These are phyloP conservation scores for Leishmania braziliensis DNA, from an alignment of 208 protist genomes.

Conservation along the genomic window DNA sequence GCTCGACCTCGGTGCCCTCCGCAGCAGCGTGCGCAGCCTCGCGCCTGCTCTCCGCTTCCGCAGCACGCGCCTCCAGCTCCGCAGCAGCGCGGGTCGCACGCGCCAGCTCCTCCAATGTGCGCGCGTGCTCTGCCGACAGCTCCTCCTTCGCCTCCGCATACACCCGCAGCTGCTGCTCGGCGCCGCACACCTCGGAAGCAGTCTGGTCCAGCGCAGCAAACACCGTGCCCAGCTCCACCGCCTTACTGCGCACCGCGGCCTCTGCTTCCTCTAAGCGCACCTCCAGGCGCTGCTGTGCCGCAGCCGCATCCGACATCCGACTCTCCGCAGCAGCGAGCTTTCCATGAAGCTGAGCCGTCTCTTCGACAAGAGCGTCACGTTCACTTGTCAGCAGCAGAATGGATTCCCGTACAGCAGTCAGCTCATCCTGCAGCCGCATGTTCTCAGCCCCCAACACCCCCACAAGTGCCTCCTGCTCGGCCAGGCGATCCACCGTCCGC, in stretches of 20 bases:
- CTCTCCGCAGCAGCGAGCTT: neutral
- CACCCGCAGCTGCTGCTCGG: slow-evolving; percentile 7
- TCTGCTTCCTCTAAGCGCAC: neutral
- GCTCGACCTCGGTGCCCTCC: neutral
- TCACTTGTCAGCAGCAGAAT: neutral
- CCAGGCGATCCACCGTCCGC: slow-evolving; percentile 5
- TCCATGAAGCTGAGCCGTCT: neutral
- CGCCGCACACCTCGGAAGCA: slow-evolving; percentile 21
- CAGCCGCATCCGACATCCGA: neutral
- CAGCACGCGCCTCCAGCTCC: slow-evolving; percentile 12
- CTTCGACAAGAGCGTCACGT: slow-evolving; percentile 7
- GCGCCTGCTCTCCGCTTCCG: neutral
- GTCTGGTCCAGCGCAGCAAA: slow-evolving; percentile 14
- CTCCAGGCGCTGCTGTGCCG: neutral
- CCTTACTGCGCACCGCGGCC: neutral
- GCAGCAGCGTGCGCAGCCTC: slow-evolving; percentile 15
- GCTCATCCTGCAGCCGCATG: slow-evolving; percentile 3
- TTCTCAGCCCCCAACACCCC: slow-evolving; percentile 9
- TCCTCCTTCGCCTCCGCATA: neutral
- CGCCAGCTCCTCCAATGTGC: slow-evolving; percentile 21
- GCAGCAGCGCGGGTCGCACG: slow-evolving; percentile 4
- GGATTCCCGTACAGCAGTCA: neutral
- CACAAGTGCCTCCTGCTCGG: slow-evolving; percentile 5
- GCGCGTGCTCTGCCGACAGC: slow-evolving; percentile 10
- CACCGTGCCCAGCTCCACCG: slow-evolving; percentile 2